A percentile compares a stretch with the other conserved stretches of the same genome.
Conservation (phyloP, 2,329 filamentous ascomycete genomes). For the Hymenoscyphus salicellus region DNA sequence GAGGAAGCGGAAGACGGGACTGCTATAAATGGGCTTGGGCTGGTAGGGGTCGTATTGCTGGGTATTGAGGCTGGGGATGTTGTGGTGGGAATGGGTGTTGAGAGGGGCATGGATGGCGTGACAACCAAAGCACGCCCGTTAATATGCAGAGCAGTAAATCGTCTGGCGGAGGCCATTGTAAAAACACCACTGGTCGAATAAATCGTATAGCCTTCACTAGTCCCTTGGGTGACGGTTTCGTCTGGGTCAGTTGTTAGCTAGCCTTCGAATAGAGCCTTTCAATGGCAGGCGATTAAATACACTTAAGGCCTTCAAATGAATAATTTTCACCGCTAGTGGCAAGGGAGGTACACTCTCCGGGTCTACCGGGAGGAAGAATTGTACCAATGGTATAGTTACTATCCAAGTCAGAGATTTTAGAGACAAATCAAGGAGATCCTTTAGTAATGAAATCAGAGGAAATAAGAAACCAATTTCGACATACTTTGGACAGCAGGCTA, state of each 20-base stretch:
- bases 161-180: background rate
- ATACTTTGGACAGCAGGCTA: background rate
- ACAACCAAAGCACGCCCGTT: background rate
- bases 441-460: no score
- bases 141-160: background rate
- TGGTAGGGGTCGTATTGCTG: no score
- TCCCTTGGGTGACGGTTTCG: no score
- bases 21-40: no score
- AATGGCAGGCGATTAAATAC: no score
- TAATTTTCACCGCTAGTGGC: background rate
- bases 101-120: background rate
- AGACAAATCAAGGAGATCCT: no score
- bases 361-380: background rate
- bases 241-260: no score
- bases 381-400: background rate
- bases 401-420: background rate
- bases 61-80: background rate
- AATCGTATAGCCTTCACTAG: no score
- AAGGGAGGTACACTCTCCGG: background rate
- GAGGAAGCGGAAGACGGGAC: no score
- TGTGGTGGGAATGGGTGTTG: background rate
- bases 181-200: no score
- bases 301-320: no score
- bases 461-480: background rate
- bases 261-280: no score